Base-by-base conservation (phyloP, 2,329 filamentous ascomycete species). In the Plenodomus tracheiphilus region DNA sequence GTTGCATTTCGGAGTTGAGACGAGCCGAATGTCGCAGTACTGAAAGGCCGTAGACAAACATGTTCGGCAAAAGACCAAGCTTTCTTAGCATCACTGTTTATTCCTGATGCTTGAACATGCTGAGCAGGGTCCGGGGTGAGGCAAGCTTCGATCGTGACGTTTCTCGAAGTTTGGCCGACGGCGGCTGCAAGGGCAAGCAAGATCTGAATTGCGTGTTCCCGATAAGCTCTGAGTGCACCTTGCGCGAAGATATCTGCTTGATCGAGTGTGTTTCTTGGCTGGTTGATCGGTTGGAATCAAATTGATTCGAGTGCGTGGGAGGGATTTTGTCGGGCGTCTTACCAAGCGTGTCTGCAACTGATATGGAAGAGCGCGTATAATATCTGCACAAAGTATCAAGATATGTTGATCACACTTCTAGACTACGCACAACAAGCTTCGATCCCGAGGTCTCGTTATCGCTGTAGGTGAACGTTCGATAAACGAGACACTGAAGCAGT, bases 401-500 rank as follows among this genome's bases (percentile, higher is more conserved):
- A 25, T 10, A 25, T 10, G 22, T 5, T 25, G 22, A 25, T 25
- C 28, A 15, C 13, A 15, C 28, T 32, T 32, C 28, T 32, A 4
- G 28, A 4, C 28, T 32, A 4, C 13, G 28, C 28, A 32, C 28
- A 32, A 15, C 11, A 4, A 4, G 13, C 15, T 4, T 46, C 41
- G 61, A 57, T 53, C 44, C 52, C 49, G 54, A 52, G 49, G 32
- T 36, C 11, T 43, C 15, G 28, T 15, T 32, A 11, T 32, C 9
- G 4, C 28, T 32, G 11, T 32, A 4, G 5, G 49, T 50, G 42
- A 47, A 5, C 6, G 34, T 39, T 41, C 47, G 47, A 40, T 44
- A 34, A 49, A 38, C 46, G 55, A 46, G 38, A 43, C 41, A 42
- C 32, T 67, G 65, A 66, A 41, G 64, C 63, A 66, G 54, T 54